Base-by-base conservation (phyloP, 2,329 filamentous ascomycete genomes). In the Botryosphaeria dothidea region DNA sequence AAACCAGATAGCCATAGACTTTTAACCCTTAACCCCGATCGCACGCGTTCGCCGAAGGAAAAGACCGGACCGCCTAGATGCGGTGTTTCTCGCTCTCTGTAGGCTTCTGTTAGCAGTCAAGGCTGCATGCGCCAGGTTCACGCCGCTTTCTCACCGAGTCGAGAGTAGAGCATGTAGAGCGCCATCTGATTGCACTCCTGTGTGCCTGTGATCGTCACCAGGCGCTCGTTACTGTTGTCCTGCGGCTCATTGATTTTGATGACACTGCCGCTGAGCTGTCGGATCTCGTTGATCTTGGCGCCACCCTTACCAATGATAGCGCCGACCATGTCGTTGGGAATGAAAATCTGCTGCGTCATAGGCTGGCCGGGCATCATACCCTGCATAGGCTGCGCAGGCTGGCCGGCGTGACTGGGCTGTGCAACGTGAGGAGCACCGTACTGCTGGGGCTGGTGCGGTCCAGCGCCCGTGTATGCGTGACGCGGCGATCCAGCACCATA, bases 221-320 rank as follows among this genome's bases (percentile, higher is more conserved):
- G 84, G 68, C 95, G 90, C 83, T 99, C 95, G 75, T 98, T 99
- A 85, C 92, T 98, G 81, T 96, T 98, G 79, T 98, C 95, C 78
- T 97, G 95, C 1, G 95, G 95, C 78, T 99, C 95, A 77, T 99
- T 98, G 84, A 99, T 99, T 84, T 99, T 99, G 79, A 99, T 98
- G 52, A 99, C 93, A 81, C 94, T 98, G 71, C 94, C 95, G 78
- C 92, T 96, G 72, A 99, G 88, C 78, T 97, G 93, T 71, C 95
- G 89, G 70, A 99, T 99, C 81, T 99, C 95, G 76, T 99, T 99
- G 85, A 99, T 99, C 86, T 99, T 99, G 64, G 93, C 92, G 69
- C 95, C 95, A 67, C 95, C 95, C 82, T 99, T 99, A 74, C 95
- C 95, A 72, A 99, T 99, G 73, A 99, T 99, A 64, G 95, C 95